These are phyloP conservation scores for Euphorbia pulcherrima DNA, from an alignment of 345 rosid species.

Conservation along the genomic window DNA sequence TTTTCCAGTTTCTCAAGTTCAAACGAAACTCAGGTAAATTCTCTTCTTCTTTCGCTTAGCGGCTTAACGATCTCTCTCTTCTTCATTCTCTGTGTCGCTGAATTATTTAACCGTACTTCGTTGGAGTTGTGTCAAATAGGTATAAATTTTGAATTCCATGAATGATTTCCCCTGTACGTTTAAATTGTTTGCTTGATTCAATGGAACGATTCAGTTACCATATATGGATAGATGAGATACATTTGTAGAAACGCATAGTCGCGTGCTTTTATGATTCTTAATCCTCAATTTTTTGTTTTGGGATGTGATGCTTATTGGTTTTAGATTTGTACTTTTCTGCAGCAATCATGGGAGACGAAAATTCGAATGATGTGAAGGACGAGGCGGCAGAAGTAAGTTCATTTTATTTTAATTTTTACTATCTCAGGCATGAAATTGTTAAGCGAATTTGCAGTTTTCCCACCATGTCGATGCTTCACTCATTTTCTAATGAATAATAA, in stretches of 20 bases:
- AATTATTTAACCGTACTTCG: background rate
- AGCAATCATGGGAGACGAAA: constrained; percentile 48
- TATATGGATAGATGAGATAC: background rate
- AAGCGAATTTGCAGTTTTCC: too few species aligned
- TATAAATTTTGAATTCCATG: background rate
- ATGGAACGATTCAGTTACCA: background rate
- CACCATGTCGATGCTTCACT: too few species aligned
- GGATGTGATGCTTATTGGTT: background rate
- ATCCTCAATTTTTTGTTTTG: background rate
- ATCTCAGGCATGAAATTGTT: background rate
- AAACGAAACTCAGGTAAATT: too few species aligned
- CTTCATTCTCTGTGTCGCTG: too few species aligned
- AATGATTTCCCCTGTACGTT: background rate
- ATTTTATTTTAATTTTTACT: background rate
- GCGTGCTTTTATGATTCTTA: background rate
- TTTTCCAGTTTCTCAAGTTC: too few species aligned
- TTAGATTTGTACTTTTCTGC: background rate
- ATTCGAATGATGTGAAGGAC: constrained; percentile 36
- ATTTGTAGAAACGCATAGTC: background rate
- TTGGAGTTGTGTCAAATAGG: background rate
- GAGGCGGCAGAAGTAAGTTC: constrained; percentile 50
- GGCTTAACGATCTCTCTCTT: too few species aligned
- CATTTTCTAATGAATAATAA: too few species aligned
- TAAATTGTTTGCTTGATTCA: background rate
- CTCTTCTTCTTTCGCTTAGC: too few species aligned